A percentile compares a stretch with the other conserved stretches of the same genome.
phyloP scores from a whole-genome alignment of 305 asterid species.

The Fraxinus floribunda region DNA sequence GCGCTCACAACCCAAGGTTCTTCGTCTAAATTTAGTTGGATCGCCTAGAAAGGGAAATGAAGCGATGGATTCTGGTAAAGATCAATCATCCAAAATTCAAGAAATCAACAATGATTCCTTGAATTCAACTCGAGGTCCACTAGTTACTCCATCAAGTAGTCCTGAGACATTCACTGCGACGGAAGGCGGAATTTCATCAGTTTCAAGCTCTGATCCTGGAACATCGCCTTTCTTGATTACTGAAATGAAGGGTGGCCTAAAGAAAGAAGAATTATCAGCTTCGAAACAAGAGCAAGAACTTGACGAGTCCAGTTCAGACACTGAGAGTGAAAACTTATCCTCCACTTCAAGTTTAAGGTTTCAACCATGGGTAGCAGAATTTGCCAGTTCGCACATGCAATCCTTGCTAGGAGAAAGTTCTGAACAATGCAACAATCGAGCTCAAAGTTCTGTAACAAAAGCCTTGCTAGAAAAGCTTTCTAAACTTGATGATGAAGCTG shows the following conservation, averaged over 20 bases:
- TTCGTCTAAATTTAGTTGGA: conserved; percentile 84
- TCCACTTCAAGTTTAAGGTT: conserved; percentile 86
- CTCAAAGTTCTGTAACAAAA: conserved; percentile 48
- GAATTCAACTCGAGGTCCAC: conserved; percentile 69
- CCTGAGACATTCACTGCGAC: conserved; percentile 95
- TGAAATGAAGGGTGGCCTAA: conserved; percentile 38
- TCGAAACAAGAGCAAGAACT: conserved; percentile 44
- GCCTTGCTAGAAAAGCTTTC: conserved; percentile 61
- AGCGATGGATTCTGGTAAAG: conserved; percentile 32
- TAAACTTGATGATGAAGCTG: conserved; percentile 59
- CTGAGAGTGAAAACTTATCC: conserved; percentile 76
- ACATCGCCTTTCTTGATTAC: conserved; percentile 69
- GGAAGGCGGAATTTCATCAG: conserved; percentile 89
- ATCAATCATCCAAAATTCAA: conserved; percentile 34
- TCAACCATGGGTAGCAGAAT: conserved; percentile 90
- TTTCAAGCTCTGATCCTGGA: conserved; percentile 95
- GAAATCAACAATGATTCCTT: conserved; percentile 37
- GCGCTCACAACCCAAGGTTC: conserved; percentile 86
- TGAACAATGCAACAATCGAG: conserved; percentile 39
- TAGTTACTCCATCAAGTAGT: conserved; percentile 91
- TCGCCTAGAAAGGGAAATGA: conserved; percentile 63
- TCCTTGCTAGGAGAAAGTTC: conserved; percentile 48
- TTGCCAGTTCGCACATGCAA: conserved; percentile 47
- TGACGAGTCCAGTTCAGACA: conserved; percentile 70
- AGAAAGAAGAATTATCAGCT: conserved; percentile 47